Evolutionary conservation across 2,329 filamentous ascomycete species (phyloP), one percentile per base, ranked within the genome.

Genomic region (Xylariaceae sp.): DNA sequence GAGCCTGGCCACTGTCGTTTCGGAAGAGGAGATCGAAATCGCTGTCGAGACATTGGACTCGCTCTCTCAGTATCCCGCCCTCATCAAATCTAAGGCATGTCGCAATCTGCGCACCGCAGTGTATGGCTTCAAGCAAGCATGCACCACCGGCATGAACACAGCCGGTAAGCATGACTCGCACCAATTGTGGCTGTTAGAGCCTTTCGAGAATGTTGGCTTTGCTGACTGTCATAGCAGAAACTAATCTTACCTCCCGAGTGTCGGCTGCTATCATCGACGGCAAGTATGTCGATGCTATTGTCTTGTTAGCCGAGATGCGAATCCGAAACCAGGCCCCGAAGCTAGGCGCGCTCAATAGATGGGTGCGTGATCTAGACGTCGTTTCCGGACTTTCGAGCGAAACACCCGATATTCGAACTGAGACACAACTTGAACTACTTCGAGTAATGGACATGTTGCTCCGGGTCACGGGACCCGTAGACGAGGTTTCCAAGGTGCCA

Each of bases 281-380:
- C 45, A 82, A 83, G 62, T 86, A 84, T 57, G 75, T 74, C 10
- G 85, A 88, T n/a, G 84, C 85, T 5, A 77, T 77, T 47, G 77
- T 89, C 14, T 65, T 88, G 13, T 76, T 89, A 1, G 80, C 85
- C 0, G 86, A 89, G 70, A 89, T 89, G 86, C 76, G 79, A 31
- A 82, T 89, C 16, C 74, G 85, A n/a, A 72, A 75, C 3, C 78
- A 88, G 55, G 77, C 80, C 16, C 86, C 86, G 0, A 87, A 87
- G 59, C 70, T 89, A 0, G 86, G 86, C 17, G 84, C 86, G 1
- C 69, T 89, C 7, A 88, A 85, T 66, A 81, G 86, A 51, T 89
- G 86, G 86, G 86, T 89, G 5, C 78, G 86, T 51, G 85, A 88
- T 62, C 71, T 89, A 22, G 86, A 89, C 60, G 81, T 88, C 19